A percentile compares a stretch with the other conserved stretches of the same genome.
phyloP scores from a whole-genome alignment of 139 green algal species.

The Ulvella scutata region DNA sequence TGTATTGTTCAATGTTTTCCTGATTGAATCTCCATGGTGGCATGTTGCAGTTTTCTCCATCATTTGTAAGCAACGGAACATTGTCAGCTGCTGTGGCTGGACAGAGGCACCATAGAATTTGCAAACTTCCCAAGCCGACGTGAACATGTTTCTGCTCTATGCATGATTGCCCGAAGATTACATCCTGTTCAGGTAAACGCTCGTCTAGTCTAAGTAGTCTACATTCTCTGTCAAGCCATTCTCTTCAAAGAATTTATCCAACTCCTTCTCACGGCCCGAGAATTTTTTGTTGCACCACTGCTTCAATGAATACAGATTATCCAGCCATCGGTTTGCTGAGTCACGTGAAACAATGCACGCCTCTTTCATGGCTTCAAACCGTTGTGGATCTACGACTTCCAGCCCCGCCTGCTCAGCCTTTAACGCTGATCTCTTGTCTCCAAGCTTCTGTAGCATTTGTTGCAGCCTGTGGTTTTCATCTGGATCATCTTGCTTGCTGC shows the following conservation, averaged over 20 bases:
- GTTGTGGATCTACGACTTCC: background rate
- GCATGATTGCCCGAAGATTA: no score
- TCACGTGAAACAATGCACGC: background rate
- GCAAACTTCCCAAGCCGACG: no score
- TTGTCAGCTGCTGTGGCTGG: no score
- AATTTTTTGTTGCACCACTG: slow-evolving; percentile 52
- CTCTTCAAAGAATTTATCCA: slow-evolving; percentile 39
- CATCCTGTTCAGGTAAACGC: no score
- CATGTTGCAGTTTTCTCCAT: no score
- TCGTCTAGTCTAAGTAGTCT: slow-evolving; percentile 22
- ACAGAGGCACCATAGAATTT: no score
- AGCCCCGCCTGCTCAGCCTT: slow-evolving; percentile 13
- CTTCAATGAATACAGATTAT: slow-evolving; percentile 22
- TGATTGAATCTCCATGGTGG: no score
- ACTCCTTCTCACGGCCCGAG: slow-evolving; percentile 29
- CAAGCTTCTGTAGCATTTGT: background rate
- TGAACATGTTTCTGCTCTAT: no score
- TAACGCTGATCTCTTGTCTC: slow-evolving; percentile 9
- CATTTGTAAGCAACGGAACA: no score
- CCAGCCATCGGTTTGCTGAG: slow-evolving; percentile 54
- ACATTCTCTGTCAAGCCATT: slow-evolving; percentile 23
- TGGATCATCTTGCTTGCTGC: background rate
- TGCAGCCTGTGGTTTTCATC: background rate
- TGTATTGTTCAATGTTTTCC: no score
- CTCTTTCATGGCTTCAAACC: background rate